phyloP scores from a whole-genome alignment of 495 filamentous ascomycete genomes.

The Antarctomyces pellizariae region DNA sequence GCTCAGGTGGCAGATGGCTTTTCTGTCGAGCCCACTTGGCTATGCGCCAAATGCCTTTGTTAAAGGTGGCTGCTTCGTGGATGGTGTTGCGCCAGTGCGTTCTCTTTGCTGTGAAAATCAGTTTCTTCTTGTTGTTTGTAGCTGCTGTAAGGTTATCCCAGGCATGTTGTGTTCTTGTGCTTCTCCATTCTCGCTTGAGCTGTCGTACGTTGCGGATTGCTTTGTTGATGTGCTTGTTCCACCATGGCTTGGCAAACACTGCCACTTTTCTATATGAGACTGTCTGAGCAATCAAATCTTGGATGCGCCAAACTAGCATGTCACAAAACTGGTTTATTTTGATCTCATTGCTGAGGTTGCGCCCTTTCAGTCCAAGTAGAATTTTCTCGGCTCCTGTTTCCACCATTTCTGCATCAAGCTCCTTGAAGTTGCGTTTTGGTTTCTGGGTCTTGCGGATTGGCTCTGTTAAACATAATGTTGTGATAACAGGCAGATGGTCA shows the following conservation, averaged over 20 bases:
- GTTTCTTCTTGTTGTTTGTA: background rate
- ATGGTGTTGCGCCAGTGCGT: slow-evolving; percentile 3
- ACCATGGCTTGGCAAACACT: background rate
- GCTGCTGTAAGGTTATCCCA: no score
- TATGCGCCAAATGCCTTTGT: slow-evolving; percentile 5
- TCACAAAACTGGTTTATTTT: no score
- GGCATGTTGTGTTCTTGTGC: no score
- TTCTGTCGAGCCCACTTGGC: slow-evolving; percentile 6
- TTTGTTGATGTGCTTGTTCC: background rate
- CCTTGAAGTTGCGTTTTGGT: no score
- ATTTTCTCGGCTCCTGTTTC: background rate
- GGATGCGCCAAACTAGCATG: background rate
- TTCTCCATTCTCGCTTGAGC: background rate
- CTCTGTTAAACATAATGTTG: background rate
- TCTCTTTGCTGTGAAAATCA: slow-evolving; percentile 3
- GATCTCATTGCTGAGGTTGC: no score
- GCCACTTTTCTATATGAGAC: background rate
- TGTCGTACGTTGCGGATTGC: no score
- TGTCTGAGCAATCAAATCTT: background rate
- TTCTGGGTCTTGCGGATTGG: no score
- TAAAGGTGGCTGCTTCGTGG: slow-evolving; percentile 3
- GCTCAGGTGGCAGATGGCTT: slow-evolving; percentile 4
- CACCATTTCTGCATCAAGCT: no score
- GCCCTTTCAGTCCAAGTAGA: background rate
- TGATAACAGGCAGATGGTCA: slow-evolving; percentile 1